Evolutionary conservation across 148 eudicot genomes (phyloP), one percentile per base, ranked within the genome.

Genomic region (Fagopyrum tataricum): DNA sequence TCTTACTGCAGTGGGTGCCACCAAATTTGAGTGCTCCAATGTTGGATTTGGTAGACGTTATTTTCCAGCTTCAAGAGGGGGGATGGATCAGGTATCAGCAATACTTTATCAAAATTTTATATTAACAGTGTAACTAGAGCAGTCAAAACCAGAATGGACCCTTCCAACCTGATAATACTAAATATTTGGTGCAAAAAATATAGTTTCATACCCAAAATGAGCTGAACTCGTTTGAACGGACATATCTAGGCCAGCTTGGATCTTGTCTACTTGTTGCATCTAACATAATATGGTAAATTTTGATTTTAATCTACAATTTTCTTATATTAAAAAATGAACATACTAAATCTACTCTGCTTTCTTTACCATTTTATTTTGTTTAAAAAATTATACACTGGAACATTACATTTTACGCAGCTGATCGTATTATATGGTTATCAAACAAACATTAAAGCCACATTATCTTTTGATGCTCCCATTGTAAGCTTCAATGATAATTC

Each of bases 41-140:
- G 72, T 84, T 95, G 73, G 94, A 95, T 85, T 79, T 95, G 87
- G 97, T 95, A 77, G 99, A 95, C 79, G 94, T 86, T 77, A 78
- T 95, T 82, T 90, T 95, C 82, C 99, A 95, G 84, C 97, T 95
- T 78, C 95, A 87, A 77, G 99, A 95, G 80, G 99, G 99, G 52
- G 99, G 96, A 73, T 95, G 99, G 99, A 88, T 95, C 82, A 95
- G 97, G 99, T 91, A 86, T 55, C 37, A 13, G 17, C 1, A 37
- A 39, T 5, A 37, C 67, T 31, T 64, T 64, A 15, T 64, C 4
- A 64, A 15, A 53, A 20, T 10, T 18, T 55, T 55, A 31, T 55
- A 5, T 55, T 20, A 20, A 55, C 64, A 23, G 10, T 58, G 64
- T 58, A 58, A 58, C 9, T 52, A 52, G 20, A 52, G 58, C 14